Conservation (phyloP, 305 asterid species). For the Fraxinus velutina region DNA sequence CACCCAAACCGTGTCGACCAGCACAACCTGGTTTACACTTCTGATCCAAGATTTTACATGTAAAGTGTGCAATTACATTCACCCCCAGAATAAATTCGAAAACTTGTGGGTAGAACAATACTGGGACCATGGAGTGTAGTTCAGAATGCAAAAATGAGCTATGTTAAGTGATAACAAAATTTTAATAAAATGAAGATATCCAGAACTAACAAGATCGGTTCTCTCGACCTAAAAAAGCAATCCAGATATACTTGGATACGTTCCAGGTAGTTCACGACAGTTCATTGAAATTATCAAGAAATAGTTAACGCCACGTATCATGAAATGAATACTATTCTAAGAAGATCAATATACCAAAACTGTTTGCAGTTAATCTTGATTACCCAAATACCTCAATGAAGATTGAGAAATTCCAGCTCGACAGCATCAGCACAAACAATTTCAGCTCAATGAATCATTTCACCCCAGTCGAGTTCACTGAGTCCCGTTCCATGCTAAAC, state of each 20-base stretch:
- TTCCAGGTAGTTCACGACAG: no score
- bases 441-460: slow-evolving; percentile 18
- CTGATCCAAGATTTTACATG: no score
- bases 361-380: slow-evolving; percentile 24
- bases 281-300: neutral
- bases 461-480: slow-evolving; percentile 34
- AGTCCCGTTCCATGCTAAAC: slow-evolving; percentile 33
- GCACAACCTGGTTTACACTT: neutral
- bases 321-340: neutral
- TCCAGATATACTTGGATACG: no score
- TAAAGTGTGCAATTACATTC: neutral
- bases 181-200: neutral
- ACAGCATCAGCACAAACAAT: slow-evolving; percentile 8
- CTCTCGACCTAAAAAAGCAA: neutral
- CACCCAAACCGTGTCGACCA: neutral
- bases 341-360: slow-evolving; percentile 27
- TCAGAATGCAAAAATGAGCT: neutral
- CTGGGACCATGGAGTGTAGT: neutral
- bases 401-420: slow-evolving; percentile 21
- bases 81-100: neutral
- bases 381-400: slow-evolving; percentile 29
- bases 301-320: neutral
- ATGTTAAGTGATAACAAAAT: neutral
- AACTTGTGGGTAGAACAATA: neutral
- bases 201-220: neutral